Evolutionary conservation across 495 filamentous ascomycete species (phyloP).

Genomic region (Aspergillus baeticus): DNA sequence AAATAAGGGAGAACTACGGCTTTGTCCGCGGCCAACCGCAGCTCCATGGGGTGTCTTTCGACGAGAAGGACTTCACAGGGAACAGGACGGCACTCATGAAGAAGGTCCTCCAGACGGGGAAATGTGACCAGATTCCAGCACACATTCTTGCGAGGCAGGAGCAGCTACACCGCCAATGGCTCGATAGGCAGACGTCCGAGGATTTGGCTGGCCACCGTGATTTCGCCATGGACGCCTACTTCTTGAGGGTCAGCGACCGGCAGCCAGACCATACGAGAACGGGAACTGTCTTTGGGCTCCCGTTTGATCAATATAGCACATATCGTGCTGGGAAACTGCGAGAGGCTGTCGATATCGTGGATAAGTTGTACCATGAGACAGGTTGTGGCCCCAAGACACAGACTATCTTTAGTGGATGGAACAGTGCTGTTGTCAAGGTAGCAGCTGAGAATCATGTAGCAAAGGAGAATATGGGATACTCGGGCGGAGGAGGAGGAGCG

Average conservation of each 20-base stretch:
- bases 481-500: not conserved
- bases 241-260: not conserved
- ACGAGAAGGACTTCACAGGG: not conserved
- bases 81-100: constrained; percentile 5
- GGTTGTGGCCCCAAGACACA: not conserved
- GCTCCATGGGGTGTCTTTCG: constrained; percentile 7
- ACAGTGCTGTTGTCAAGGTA: not conserved
- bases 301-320: not conserved
- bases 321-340: constrained; percentile 1
- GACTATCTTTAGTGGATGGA: constrained; percentile 7
- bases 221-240: constrained; percentile 7
- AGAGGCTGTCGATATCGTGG: not conserved
- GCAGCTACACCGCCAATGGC: constrained; percentile 10
- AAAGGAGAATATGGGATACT: too few relatives aligned
- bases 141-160: not conserved
- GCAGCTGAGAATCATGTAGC: constrained; percentile 3
- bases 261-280: constrained; percentile 6
- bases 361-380: constrained; percentile 2
- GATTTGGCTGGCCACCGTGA: not conserved
- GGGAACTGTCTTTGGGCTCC: not conserved
- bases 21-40: constrained; percentile 11
- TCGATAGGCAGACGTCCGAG: not conserved
- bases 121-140: constrained; percentile 8
- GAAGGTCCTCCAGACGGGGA: constrained; percentile 4
- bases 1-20: not conserved